phyloP scores from a whole-genome alignment of 768 basidiomycete genomes.

The Psilocybe subaeruginosa region DNA sequence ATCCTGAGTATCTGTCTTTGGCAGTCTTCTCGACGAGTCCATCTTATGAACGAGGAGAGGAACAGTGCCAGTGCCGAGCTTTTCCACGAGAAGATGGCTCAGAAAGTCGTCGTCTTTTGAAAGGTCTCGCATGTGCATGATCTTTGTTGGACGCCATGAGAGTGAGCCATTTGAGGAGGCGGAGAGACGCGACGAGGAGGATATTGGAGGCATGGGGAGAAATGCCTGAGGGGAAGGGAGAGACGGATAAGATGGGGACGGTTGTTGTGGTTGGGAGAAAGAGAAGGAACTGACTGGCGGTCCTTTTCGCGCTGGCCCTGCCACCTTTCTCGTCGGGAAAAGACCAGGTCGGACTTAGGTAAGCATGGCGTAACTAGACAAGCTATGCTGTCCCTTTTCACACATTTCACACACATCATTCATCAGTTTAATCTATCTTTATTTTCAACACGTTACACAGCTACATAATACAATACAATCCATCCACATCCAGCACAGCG shows the following conservation, averaged over 20 bases:
- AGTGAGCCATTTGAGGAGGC: constrained; percentile 33
- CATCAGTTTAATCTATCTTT: constrained; percentile 11
- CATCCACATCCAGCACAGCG: background rate
- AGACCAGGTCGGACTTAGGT: constrained; percentile 27
- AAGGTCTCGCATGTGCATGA: constrained; percentile 90
- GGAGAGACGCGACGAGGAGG: constrained; percentile 24
- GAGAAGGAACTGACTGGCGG: constrained; percentile 13
- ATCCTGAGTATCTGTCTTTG: constrained; percentile 71
- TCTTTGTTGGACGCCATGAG: constrained; percentile 81
- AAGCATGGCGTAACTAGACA: constrained; percentile 18
- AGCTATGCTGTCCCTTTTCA: background rate
- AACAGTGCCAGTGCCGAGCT: constrained; percentile 77
- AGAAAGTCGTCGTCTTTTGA: constrained; percentile 92
- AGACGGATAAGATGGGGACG: constrained; percentile 19
- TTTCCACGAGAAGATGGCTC: constrained; percentile 87
- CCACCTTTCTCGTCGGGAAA: constrained; percentile 28
- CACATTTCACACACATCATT: constrained; percentile 12
- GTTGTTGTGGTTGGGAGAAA: constrained; percentile 25
- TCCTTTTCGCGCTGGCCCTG: constrained; percentile 20
- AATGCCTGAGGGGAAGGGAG: constrained; percentile 17
- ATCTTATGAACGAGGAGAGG: constrained; percentile 92
- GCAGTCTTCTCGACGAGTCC: constrained; percentile 76
- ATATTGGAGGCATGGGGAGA: constrained; percentile 32
- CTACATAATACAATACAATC: constrained; percentile 1
- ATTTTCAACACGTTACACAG: background rate